Evolutionary conservation across 2,329 filamentous ascomycete genomes (phyloP), one percentile per base, ranked within the genome.

Genomic region (Trichophyton equinum): DNA sequence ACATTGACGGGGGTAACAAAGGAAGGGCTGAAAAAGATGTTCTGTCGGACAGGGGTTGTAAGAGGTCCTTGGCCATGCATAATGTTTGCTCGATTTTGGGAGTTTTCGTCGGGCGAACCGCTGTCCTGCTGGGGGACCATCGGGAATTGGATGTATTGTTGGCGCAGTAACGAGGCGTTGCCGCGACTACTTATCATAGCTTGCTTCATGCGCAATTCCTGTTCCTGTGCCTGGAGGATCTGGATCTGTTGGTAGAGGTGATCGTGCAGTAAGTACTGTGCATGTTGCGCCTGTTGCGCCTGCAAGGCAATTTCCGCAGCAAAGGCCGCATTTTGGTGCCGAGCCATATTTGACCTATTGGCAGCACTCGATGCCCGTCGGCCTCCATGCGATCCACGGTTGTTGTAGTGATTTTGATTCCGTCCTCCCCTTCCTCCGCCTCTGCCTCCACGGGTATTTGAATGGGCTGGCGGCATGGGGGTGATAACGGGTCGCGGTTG

Each of bases 301-400:
- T 66, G 64, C 4, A 65, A 57, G 18, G 64, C 61, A 51, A 64
- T 60, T 30, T 66, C 65, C 13, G 65, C 60, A 75, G 66, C 56
- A 72, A 73, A 60, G 75, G 64, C 49, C 76, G 76, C 15, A 72
- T 73, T 75, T 15, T 69, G 62, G 64, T 74, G 71, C 38, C 75
- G 74, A 61, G 72, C 70, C 63, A 70, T 72, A 60, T 70, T 73
- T 22, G 69, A 64, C 61, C 74, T 71, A 60, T 77, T 77, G 3
- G 79, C 77, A 36, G 81, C 79, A 69, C 81, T 83, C 1, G 82
- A 85, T 15, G 82, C 76, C 67, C 83, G 77, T 63, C 83, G 77
- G 62, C 73, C 74, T 36, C 65, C 68, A 61, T 77, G 72, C 47
- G 76, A 70, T 56, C 72, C 76, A 59, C 81, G 77, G 57, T 78